Base-by-base conservation (phyloP, 257 asterid species). In the Fraxinus pennsylvanica region DNA sequence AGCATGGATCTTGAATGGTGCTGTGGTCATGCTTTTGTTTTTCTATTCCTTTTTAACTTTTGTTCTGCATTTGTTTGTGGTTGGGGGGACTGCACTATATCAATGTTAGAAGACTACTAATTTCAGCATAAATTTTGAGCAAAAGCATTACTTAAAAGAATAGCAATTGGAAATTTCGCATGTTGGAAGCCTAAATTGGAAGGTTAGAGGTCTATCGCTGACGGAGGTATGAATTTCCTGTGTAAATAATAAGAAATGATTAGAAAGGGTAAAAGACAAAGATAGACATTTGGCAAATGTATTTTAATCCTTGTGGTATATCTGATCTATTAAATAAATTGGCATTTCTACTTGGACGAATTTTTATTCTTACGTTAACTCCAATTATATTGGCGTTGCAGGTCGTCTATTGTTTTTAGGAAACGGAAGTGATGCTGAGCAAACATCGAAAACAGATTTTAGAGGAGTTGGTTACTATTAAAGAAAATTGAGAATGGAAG, bases 321-420 rank as follows among this genome's bases (percentile, higher is more conserved):
- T 17, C 61, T 52, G 61, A 52, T 52, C 61, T 0, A 14, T 14
- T 50, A 15, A 3, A 50, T 50, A 50, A 15, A 50, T 14, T 50
- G 1, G 59, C 33, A 21, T 29, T 38, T 71, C 21, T 71, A 29
- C 36, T 71, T 17, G 5, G 61, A 21, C 39, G 15, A 19, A 39
- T 17, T 1, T 15, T 9, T 2, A 21, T 39, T 21, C 57, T 71
- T 36, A 9, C 30, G 15, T 78, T 63, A 43, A 78, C 68, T 32
- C 21, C 72, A 7, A 32, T 43, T 76, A 50, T 73, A 70, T 29
- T 22, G 38, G 45, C 6, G 71, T 72, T 71, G 82, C 82, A 84
- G 88, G 90, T 7, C 81, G 95, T 80, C 63, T 92, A 72, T 78
- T 92, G 87, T 85, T 83, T 70, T 69, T 92, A 9, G 95, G 92